phyloP scores from a whole-genome alignment of 495 filamentous ascomycete genomes.

The Lophiotrema nucula region DNA sequence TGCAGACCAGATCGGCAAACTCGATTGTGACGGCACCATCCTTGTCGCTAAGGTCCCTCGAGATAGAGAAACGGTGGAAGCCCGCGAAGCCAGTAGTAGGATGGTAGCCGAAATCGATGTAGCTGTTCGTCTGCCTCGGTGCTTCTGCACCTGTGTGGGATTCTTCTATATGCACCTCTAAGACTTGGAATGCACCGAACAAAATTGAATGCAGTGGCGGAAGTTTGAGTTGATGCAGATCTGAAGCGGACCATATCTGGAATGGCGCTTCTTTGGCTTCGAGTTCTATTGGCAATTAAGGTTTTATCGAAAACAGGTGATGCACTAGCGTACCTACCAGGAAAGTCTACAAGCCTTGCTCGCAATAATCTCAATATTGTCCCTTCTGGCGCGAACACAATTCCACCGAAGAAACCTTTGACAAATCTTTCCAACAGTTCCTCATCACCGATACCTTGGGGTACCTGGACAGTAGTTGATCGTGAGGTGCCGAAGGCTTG shows the following conservation, averaged over 20 bases:
- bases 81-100: not conserved
- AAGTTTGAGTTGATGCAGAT: not conserved
- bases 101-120: constrained; percentile 10
- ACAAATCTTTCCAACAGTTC: constrained; percentile 3
- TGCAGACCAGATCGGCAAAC: not conserved
- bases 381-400: constrained; percentile 7
- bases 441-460: not conserved
- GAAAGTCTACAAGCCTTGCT: not conserved
- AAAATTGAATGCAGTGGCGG: not conserved
- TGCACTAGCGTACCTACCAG: not conserved
- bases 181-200: constrained; percentile 4
- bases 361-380: not conserved
- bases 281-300: not conserved
- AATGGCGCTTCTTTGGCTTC: not conserved
- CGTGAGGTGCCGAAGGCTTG: not conserved
- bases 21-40: not conserved
- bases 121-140: not conserved
- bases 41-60: not conserved
- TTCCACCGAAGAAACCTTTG: constrained; percentile 15
- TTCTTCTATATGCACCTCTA: not conserved
- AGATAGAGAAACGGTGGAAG: constrained; percentile 7
- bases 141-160: not conserved
- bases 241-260: not conserved
- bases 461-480: not conserved
- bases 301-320: not conserved